Evolutionary conservation across 2,329 filamentous ascomycete species (phyloP).

Genomic region (Davidsoniella virescens): DNA sequence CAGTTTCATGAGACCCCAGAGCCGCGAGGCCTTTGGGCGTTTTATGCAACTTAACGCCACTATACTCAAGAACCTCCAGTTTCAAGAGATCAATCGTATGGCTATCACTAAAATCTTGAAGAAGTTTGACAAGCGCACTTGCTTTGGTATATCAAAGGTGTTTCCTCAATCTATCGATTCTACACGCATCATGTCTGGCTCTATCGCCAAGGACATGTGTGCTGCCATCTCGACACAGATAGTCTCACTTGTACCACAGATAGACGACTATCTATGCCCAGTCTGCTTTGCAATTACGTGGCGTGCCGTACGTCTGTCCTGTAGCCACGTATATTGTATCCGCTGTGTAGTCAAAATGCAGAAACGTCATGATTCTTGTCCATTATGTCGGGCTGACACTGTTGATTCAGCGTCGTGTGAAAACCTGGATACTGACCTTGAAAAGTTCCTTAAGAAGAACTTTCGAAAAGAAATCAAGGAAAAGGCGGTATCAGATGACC

Average conservation of each 20-base stretch:
- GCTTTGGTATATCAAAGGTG: conserved; percentile 47
- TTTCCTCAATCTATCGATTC: conserved; percentile 45
- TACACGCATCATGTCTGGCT: conserved; percentile 44
- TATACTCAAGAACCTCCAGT: conserved; percentile 65
- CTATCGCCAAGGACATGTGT: conserved; percentile 60
- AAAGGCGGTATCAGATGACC: conserved; percentile 56
- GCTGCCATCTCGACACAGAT: conserved; percentile 58
- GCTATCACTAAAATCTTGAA: conserved; percentile 76
- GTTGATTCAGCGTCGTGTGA: conserved; percentile 46
- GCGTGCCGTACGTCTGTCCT: conserved; percentile 61
- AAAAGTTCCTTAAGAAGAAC: conserved; percentile 55
- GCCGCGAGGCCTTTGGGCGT: conserved; percentile 43
- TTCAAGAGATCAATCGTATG: conserved; percentile 67
- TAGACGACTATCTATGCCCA: conserved; percentile 74
- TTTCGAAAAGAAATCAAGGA: conserved; percentile 56
- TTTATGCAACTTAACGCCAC: conserved; percentile 60
- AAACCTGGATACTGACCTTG: conserved; percentile 52
- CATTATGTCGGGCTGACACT: conserved; percentile 57
- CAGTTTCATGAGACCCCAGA: conserved; percentile 50
- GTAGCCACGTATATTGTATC: conserved; percentile 68
- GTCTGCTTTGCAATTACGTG: conserved; percentile 68
- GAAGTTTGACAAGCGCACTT: conserved; percentile 79
- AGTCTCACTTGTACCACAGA: conserved; percentile 56
- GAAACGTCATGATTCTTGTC: conserved; percentile 52
- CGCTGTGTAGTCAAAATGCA: conserved; percentile 70